Conservation (phyloP, 345 rosid species). For the Raphanus raphanistrum region DNA sequence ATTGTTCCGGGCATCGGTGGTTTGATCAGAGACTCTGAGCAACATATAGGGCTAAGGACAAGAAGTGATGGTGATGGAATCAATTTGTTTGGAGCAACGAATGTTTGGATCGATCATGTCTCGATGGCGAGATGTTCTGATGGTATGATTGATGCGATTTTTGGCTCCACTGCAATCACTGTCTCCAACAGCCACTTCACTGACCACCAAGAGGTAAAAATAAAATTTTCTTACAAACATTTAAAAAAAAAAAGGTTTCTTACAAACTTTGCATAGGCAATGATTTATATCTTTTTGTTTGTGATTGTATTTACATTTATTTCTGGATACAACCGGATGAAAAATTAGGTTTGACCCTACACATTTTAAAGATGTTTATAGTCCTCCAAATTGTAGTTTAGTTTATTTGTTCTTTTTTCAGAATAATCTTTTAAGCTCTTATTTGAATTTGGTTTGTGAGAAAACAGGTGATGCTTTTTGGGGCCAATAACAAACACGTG, state of each 20-base stretch:
- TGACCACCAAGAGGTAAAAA: conserved; percentile 54
- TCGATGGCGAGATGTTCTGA: conserved; percentile 57
- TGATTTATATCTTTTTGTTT: not conserved
- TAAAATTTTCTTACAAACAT: not conserved
- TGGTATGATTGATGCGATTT: conserved; percentile 60
- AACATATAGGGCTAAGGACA: conserved; percentile 55
- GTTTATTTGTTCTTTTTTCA: not conserved
- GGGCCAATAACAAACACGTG: conserved; percentile 45
- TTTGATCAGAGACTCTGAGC: conserved; percentile 59
- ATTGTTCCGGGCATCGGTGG: conserved; percentile 51
- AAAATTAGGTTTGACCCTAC: not conserved
- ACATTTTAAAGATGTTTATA: not conserved
- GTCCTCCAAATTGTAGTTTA: not conserved
- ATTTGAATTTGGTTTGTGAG: not conserved
- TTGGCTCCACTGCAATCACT: conserved; percentile 62
- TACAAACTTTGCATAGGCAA: not conserved
- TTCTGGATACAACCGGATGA: not conserved
- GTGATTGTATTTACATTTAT: not conserved
- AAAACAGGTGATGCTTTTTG: conserved; percentile 67
- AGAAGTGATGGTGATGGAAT: conserved; percentile 68
- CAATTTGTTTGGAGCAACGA: conserved; percentile 55
- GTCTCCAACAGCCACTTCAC: conserved; percentile 71
- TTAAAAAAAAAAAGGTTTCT: not conserved
- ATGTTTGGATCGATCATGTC: conserved; percentile 73
- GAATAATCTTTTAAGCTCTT: not conserved